These are phyloP conservation scores for Triticum turgidum DNA, from an alignment of 176 grass and related monocot species.

Conservation along the genomic window DNA sequence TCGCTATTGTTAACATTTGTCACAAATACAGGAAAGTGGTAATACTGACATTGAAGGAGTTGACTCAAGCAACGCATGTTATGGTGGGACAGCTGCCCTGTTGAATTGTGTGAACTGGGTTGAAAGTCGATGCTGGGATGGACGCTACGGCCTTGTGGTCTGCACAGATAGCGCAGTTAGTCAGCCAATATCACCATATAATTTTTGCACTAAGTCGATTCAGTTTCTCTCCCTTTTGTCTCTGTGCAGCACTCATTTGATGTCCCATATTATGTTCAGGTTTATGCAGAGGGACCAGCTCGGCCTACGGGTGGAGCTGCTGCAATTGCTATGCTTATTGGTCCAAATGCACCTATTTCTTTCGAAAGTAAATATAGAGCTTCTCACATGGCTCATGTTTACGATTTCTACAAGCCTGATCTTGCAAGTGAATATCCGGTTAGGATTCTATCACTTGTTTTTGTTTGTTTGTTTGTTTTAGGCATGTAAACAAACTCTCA, in stretches of 20 bases:
- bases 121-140: slow-evolving; percentile 94
- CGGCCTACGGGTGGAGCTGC: slow-evolving; percentile 90
- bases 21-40: slow-evolving; percentile 63
- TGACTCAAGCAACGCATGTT: slow-evolving; percentile 91
- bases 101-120: slow-evolving; percentile 98
- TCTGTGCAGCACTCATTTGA: background rate
- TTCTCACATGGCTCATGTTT: slow-evolving; percentile 92
- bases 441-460: slow-evolving; percentile 29
- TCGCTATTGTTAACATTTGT: background rate
- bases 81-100: slow-evolving; percentile 93
- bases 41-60: slow-evolving; percentile 98
- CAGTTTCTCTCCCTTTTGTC: slow-evolving; percentile 10
- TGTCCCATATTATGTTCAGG: slow-evolving; percentile 41
- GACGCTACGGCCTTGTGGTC: slow-evolving; percentile 89
- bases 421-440: slow-evolving; percentile 99
- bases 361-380: slow-evolving; percentile 95
- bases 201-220: background rate
- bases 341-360: slow-evolving; percentile 88
- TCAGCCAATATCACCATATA: background rate
- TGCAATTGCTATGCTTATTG: slow-evolving; percentile 95
- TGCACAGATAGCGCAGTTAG: slow-evolving; percentile 96
- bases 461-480: slow-evolving; percentile 7
- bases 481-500: slow-evolving; percentile 15
- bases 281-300: slow-evolving; percentile 92
- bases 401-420: slow-evolving; percentile 98